Evolutionary conservation across 345 rosid genomes (phyloP).

Genomic region (Heritiera fomes): DNA sequence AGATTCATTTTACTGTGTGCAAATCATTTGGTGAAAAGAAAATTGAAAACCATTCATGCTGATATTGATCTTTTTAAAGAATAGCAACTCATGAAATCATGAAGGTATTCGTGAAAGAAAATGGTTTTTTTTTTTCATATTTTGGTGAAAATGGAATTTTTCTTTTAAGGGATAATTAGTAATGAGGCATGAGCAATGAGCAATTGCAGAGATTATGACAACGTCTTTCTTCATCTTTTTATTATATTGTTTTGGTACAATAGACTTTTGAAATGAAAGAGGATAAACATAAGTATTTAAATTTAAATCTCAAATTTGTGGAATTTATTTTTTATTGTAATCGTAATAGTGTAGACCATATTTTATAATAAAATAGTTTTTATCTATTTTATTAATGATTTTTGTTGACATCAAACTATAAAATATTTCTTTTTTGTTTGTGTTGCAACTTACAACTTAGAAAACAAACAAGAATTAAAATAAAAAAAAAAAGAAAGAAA

Average conservation of each 20-base stretch:
- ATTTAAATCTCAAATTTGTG: too few relatives aligned
- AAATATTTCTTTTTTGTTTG: not conserved
- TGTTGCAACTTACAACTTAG: not conserved
- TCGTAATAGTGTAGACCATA: not conserved
- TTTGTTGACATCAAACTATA: not conserved
- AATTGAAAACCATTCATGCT: not conserved
- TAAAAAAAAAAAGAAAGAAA: too few relatives aligned
- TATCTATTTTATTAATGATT: not conserved
- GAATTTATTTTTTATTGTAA: too few relatives aligned
- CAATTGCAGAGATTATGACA: not conserved
- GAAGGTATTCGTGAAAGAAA: not conserved
- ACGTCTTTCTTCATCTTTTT: too few relatives aligned
- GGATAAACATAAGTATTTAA: too few relatives aligned
- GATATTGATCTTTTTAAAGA: not conserved
- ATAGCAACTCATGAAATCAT: not conserved
- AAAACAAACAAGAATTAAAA: not conserved
- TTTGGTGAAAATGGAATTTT: not conserved
- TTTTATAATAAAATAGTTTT: not conserved
- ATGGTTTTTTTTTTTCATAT: not conserved
- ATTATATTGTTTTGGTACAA: too few relatives aligned
- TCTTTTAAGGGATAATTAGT: not conserved
- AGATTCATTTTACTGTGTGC: too few relatives aligned
- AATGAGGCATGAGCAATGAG: not conserved
- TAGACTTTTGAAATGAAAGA: too few relatives aligned
- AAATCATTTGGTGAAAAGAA: not conserved